These are phyloP conservation scores for Fusarium floridanum DNA, from an alignment of 2,329 filamentous ascomycete species.

Conservation along the genomic window DNA sequence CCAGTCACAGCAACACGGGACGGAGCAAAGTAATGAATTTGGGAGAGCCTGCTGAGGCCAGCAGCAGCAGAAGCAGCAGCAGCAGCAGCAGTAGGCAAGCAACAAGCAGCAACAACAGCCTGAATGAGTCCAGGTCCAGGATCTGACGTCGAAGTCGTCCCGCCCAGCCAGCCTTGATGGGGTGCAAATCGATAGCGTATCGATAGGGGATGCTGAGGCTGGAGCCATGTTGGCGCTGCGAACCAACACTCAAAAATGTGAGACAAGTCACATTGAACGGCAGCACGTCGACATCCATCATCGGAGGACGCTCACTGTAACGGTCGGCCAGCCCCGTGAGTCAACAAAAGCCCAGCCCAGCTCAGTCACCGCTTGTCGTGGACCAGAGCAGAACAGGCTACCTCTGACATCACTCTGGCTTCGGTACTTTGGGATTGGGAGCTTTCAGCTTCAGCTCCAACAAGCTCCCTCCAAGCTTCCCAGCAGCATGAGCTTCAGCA, in stretches of 20 bases:
- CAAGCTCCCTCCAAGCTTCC: constrained; percentile 5
- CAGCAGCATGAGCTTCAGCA: constrained; percentile 6
- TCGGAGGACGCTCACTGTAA: not conserved
- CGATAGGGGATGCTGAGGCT: constrained; percentile 8
- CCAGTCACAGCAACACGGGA: constrained; percentile 10
- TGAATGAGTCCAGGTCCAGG: constrained; percentile 3
- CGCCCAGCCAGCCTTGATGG: constrained; percentile 14
- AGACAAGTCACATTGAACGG: constrained; percentile 8
- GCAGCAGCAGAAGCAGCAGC: not conserved
- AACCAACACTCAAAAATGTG: constrained; percentile 9
- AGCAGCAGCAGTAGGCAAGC: not conserved
- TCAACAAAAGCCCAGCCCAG: not conserved
- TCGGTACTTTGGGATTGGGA: constrained; percentile 1
- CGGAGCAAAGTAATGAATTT: constrained; percentile 3
- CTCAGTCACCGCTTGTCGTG: constrained; percentile 32
- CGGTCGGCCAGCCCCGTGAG: not conserved
- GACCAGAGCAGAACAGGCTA: constrained; percentile 25
- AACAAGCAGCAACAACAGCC: not conserved
- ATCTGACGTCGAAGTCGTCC: constrained; percentile 3
- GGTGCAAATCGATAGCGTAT: constrained; percentile 32
- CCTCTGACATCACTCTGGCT: constrained; percentile 18
- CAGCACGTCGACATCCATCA: not conserved
- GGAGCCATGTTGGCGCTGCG: not conserved
- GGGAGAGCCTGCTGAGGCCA: constrained; percentile 17
- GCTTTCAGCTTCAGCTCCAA: constrained; percentile 21